Percentiles rank a stretch among this genome's conserved stretches.
These are phyloP conservation scores for Aspergillus incahuasiensis DNA, from an alignment of 495 filamentous ascomycete genomes.

Conservation along the genomic window DNA sequence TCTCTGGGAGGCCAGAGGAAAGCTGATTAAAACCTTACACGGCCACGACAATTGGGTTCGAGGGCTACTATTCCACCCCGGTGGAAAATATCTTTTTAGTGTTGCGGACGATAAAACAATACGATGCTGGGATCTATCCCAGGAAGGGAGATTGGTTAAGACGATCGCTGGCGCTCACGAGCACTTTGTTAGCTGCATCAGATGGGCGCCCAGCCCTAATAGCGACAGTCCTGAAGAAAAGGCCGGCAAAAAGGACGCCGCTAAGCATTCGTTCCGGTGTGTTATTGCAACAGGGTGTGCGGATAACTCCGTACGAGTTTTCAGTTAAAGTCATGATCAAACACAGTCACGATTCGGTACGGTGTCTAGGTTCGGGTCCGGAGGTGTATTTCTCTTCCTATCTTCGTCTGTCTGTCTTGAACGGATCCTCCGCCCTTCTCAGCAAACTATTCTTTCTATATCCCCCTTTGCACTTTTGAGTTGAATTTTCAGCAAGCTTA, in stretches of 20 bases:
- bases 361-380: background rate
- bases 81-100: conserved; percentile 85
- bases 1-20: conserved; percentile 84
- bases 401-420: background rate
- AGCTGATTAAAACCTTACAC: conserved; percentile 76
- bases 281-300: conserved; percentile 58
- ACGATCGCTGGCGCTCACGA: conserved; percentile 69
- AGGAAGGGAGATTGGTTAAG: conserved; percentile 89
- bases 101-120: conserved; percentile 88
- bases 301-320: conserved; percentile 15
- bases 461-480: background rate
- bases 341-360: background rate
- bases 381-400: background rate
- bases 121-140: conserved; percentile 89
- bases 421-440: background rate
- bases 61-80: conserved; percentile 83
- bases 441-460: background rate
- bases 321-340: background rate
- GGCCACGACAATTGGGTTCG: conserved; percentile 98
- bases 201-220: conserved; percentile 74
- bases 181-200: conserved; percentile 81
- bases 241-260: conserved; percentile 3
- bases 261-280: conserved; percentile 49
- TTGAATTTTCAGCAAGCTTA: background rate
- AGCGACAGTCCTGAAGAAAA: conserved; percentile 45